phyloP scores from a whole-genome alignment of 2,329 filamentous ascomycete genomes.

The Cladosporium sp. region DNA sequence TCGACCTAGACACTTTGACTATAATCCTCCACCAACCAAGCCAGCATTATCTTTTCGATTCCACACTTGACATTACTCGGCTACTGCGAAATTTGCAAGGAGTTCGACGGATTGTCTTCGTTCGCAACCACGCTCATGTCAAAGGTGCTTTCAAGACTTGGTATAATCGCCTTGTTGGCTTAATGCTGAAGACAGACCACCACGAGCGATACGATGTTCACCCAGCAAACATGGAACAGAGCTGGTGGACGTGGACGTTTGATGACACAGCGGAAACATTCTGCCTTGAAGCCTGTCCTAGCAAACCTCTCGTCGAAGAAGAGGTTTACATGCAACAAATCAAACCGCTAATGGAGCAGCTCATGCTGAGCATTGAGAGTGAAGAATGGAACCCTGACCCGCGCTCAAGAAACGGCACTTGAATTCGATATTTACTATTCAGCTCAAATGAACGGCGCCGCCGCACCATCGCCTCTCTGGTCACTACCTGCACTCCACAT shows the following conservation, averaged over 20 bases:
- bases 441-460: constrained; percentile 43
- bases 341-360: constrained; percentile 32
- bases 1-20: constrained; percentile 31
- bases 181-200: constrained; percentile 39
- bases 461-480: constrained; percentile 73
- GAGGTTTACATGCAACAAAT: constrained; percentile 35
- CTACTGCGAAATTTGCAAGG: constrained; percentile 32
- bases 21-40: constrained; percentile 30
- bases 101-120: constrained; percentile 32
- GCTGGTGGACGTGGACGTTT: constrained; percentile 39
- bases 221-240: constrained; percentile 28
- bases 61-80: constrained; percentile 27
- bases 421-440: constrained; percentile 18
- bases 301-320: constrained; percentile 31
- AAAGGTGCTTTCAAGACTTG: constrained; percentile 35
- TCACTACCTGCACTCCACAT: constrained; percentile 91
- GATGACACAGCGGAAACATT: constrained; percentile 27
- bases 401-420: constrained; percentile 17
- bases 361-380: constrained; percentile 32
- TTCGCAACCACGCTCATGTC: constrained; percentile 32
- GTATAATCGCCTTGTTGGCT: constrained; percentile 35
- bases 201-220: constrained; percentile 34
- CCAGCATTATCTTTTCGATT: constrained; percentile 33
- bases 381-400: constrained; percentile 37
- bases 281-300: constrained; percentile 26